A percentile compares a stretch with the other conserved stretches of the same genome.
Conservation (phyloP, 768 basidiomycete genomes). For the Daedalea quercina region DNA sequence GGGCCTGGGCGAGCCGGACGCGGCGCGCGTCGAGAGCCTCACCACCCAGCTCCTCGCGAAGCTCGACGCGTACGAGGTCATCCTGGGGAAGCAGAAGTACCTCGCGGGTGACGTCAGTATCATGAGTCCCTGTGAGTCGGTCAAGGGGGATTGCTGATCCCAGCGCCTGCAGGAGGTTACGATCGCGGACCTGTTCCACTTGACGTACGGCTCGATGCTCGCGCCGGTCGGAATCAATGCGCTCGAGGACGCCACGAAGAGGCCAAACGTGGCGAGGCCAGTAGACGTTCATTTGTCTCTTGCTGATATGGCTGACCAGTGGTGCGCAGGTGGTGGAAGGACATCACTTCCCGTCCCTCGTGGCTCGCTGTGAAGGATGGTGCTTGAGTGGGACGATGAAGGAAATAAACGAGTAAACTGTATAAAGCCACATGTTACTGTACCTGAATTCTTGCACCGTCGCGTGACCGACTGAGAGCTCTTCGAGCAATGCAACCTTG, state of each 20-base stretch:
- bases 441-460: too few species aligned
- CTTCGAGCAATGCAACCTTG: too few species aligned
- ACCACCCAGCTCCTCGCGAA: conserved; percentile 8
- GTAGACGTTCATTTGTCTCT: conserved; percentile 1
- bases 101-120: conserved; percentile 26
- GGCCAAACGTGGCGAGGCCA: conserved; percentile 39
- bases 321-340: conserved; percentile 53
- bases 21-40: neutral
- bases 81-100: conserved; percentile 25
- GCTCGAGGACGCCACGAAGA: conserved; percentile 21
- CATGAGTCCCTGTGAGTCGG: too few species aligned
- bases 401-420: neutral
- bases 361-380: conserved; percentile 43
- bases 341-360: conserved; percentile 35
- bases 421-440: too few species aligned
- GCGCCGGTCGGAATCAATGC: conserved; percentile 17
- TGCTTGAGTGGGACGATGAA: too few species aligned
- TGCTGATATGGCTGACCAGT: neutral
- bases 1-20: conserved; percentile 3
- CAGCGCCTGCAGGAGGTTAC: conserved; percentile 33
- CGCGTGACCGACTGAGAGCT: too few species aligned
- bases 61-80: conserved; percentile 23
- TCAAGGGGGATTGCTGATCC: neutral
- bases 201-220: conserved; percentile 37
- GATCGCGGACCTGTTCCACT: conserved; percentile 52